Conservation (phyloP, 257 asterid species). For the Sherardia arvensis region DNA sequence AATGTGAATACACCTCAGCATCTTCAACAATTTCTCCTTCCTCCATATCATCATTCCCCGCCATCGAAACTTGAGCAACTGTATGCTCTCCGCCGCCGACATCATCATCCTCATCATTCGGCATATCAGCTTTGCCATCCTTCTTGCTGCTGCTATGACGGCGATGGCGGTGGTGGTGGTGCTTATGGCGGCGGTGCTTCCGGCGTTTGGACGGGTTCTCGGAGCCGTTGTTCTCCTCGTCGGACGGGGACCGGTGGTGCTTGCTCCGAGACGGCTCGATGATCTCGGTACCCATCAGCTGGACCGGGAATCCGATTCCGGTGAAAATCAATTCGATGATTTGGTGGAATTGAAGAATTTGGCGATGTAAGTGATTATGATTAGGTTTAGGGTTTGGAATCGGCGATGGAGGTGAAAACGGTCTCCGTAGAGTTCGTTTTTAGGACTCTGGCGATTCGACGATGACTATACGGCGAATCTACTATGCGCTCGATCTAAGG, state of each 20-base stretch:
- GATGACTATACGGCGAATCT: background rate
- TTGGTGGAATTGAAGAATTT: background rate
- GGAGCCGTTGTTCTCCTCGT: conserved; percentile 46
- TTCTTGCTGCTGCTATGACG: conserved; percentile 47
- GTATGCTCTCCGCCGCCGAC: conserved; percentile 6
- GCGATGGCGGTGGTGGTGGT: conserved; percentile 39
- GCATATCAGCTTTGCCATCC: conserved; percentile 3
- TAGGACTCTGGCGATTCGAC: background rate
- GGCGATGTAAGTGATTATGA: background rate
- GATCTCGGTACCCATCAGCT: conserved; percentile 58
- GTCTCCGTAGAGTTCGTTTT: background rate
- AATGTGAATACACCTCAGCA: conserved; percentile 55
- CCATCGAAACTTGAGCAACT: conserved; percentile 22
- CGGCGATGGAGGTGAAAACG: background rate
- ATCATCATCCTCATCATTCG: conserved; percentile 14
- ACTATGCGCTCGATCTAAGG: background rate
- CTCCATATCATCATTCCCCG: conserved; percentile 82
- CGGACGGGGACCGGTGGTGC: conserved; percentile 65
- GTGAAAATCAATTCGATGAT: background rate
- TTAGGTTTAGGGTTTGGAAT: conserved; percentile 27
- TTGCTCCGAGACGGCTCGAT: conserved; percentile 50
- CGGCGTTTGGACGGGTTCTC: conserved; percentile 76
- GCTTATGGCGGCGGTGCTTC: conserved; percentile 69
- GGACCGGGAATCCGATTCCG: background rate
- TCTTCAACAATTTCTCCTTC: conserved; percentile 96